Evolutionary conservation across 176 grass and related monocot species (phyloP), one percentile per base, ranked within the genome.

Genomic region (Phoenix dactylifera): DNA sequence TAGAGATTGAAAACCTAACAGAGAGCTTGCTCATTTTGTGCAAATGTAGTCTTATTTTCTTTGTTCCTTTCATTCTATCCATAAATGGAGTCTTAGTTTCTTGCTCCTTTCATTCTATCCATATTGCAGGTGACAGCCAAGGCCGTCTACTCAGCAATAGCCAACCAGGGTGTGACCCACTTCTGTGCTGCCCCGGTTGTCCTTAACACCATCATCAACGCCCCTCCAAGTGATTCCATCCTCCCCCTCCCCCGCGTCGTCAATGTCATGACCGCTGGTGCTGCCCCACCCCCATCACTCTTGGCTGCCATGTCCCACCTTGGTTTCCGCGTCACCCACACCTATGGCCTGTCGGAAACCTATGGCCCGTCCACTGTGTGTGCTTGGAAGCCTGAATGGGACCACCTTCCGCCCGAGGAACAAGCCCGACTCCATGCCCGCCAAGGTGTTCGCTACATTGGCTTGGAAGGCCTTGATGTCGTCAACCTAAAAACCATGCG

Each of bases 371-470:
- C 23, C 18, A 62, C 59, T 0, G 26, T 68, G 14, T 81, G 78
- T 14, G 18, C 57, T 1, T 75, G 78, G 78, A 74, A 68, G 68
- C 71, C 72, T 1, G 78, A 74, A 50, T 81, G 78, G 78, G 78
- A 81, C 16, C 4, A 1, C 5, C 60, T 81, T 6, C 72, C 78
- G 12, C 24, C 6, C 0, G 72, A 62, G 3, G 52, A 81, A 44
- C 16, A 65, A 0, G 65, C 52, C 5, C 26, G 55, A 1, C 22
- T 81, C 9, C 59, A 75, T 24, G 58, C 72, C 12, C 57, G 71
- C 16, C 78, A 81, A 60, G 78, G 78, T 10, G 56, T 81, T 20
- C 71, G 52, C 1, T 52, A 74, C 16, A 22, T 81, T 15, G 60
- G 57, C 16, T 19, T 81, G 29, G 49, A 74, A 25, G 59, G 55